A percentile compares a stretch with the other conserved stretches of the same genome.
These are phyloP conservation scores for Amanita rimosa DNA, from an alignment of 768 basidiomycete genomes.

Conservation along the genomic window DNA sequence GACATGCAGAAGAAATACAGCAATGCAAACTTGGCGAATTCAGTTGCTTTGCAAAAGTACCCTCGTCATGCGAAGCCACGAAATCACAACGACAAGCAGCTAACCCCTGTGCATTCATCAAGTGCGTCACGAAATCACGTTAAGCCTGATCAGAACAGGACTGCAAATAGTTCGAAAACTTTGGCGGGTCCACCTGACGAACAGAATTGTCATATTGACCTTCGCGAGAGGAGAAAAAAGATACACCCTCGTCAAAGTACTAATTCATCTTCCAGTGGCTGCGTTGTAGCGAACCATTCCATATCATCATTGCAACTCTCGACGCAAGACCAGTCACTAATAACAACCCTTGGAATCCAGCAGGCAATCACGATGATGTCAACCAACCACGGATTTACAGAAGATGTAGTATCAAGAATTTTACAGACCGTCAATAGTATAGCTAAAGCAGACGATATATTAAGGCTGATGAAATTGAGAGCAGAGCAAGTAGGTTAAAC, in stretches of 20 bases:
- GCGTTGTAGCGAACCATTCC: neutral
- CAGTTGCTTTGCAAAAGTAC: neutral
- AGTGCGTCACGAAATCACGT: neutral
- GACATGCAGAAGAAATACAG: neutral
- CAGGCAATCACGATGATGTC: constrained; percentile 28
- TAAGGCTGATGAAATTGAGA: constrained; percentile 25
- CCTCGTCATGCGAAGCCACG: neutral
- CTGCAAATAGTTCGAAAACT: no score
- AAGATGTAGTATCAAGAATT: constrained; percentile 28
- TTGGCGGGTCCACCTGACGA: neutral
- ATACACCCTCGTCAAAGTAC: neutral
- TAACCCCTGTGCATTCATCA: neutral
- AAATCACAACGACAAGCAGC: neutral
- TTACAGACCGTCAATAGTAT: constrained; percentile 23
- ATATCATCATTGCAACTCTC: constrained; percentile 1
- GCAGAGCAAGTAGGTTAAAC: constrained; percentile 15
- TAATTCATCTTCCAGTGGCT: neutral
- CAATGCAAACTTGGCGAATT: neutral
- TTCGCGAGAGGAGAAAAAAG: neutral
- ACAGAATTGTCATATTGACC: neutral
- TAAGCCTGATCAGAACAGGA: no score
- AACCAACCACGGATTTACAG: constrained; percentile 30
- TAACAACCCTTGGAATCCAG: constrained; percentile 11
- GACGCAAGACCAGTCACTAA: constrained; percentile 3
- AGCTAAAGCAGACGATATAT: constrained; percentile 23